A percentile compares a stretch with the other conserved stretches of the same genome.
phyloP scores from a whole-genome alignment of 2,329 filamentous ascomycete species.

The Epichloe coenophiala region DNA sequence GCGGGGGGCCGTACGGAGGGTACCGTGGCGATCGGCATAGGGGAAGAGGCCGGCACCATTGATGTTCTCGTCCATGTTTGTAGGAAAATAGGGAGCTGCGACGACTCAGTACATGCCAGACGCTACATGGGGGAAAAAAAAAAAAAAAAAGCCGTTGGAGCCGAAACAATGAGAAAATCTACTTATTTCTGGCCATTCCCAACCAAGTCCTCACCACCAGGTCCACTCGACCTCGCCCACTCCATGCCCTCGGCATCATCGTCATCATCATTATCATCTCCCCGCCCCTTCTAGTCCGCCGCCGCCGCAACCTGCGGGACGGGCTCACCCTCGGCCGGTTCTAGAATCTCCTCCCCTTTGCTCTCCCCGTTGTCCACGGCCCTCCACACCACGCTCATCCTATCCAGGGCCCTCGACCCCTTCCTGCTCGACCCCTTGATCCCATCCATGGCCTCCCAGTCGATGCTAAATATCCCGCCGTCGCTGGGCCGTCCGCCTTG shows the following conservation, averaged over 20 bases:
- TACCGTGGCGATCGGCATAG: constrained; percentile 22
- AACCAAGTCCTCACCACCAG: constrained; percentile 20
- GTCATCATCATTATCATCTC: constrained; percentile 14
- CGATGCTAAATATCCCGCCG: constrained; percentile 48
- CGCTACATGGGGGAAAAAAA: background rate
- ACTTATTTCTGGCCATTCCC: constrained; percentile 5
- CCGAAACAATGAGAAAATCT: background rate
- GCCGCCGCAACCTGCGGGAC: constrained; percentile 48
- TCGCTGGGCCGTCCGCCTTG: constrained; percentile 50
- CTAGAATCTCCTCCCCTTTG: constrained; percentile 28
- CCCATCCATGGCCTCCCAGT: constrained; percentile 68
- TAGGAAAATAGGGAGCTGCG: background rate
- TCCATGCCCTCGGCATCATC: constrained; percentile 11
- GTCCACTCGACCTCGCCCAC: constrained; percentile 23
- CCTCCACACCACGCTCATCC: constrained; percentile 75
- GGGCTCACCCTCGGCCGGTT: constrained; percentile 53
- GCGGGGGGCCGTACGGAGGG: constrained; percentile 16
- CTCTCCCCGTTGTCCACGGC: constrained; percentile 18
- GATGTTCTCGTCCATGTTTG: background rate
- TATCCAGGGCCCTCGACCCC: constrained; percentile 64
- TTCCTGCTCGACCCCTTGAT: constrained; percentile 82
- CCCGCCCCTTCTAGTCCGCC: constrained; percentile 59
- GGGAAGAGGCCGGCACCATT: constrained; percentile 21
- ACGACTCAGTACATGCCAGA: background rate
- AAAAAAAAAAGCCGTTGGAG: no score